Base-by-base conservation (phyloP, 2,329 filamentous ascomycete genomes). In the Talaromyces piceae region DNA sequence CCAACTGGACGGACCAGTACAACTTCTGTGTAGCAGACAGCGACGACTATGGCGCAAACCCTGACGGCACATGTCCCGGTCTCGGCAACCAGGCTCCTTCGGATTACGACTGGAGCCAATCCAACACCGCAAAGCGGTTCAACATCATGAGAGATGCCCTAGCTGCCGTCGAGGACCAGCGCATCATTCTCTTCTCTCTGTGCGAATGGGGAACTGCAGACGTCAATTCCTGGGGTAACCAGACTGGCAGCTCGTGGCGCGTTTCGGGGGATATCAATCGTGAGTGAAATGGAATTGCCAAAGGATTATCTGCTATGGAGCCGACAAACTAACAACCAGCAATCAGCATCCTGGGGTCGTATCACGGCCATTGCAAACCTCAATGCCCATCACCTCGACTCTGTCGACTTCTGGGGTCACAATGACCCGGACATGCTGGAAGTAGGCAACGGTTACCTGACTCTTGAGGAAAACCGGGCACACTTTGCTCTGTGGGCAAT, bases 151-250 rank as follows among this genome's bases (percentile, higher is more conserved):
- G 74, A n/a, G 72, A 80, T 58, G 76, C 76, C 0, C 65, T 81
- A 3, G 58, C 69, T 1, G 67, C 52, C 4, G 70, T 74, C 1
- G 41, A 50, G 23, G 37, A 50, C 48, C 65, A 72, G 45, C 66
- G 71, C 12, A 67, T 71, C 0, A 80, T 81, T 11, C 60, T 76
- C 3, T 80, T 75, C 61, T 75, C 69, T 9, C 64, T 81, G 12
- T 81, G 77, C 58, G 69, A 75, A 26, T 81, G 78, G 77, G 79
- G 79, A 3, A 60, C 70, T 13, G 77, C 73, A 0, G 66, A 73
- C 13, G 76, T 80, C 3, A 70, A 73, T 48, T 58, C 61, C 3
- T 81, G 78, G 77, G 79, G 73, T 5, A 72, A 72, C 50, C 57
- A 61, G 5, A 75, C 72, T 0, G 77, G 73, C 2, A 73, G 75